A percentile compares a stretch with the other conserved stretches of the same genome.
These are phyloP conservation scores for Hypoxylon fuscum DNA, from an alignment of 495 filamentous ascomycete genomes.

Conservation along the genomic window DNA sequence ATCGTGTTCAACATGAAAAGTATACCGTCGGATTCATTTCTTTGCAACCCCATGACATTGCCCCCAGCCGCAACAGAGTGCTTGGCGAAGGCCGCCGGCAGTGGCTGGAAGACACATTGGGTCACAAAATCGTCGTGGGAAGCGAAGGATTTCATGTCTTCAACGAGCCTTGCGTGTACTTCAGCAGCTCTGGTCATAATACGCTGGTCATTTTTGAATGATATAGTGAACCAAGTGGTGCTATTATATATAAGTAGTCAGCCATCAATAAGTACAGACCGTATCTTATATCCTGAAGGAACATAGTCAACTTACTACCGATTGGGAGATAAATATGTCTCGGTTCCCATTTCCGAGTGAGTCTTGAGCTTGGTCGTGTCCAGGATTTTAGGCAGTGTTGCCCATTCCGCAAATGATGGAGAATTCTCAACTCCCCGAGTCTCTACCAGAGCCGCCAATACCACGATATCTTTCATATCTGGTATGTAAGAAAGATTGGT, in stretches of 20 bases:
- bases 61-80: constrained; percentile 57
- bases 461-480: neutral
- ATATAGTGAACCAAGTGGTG: constrained; percentile 42
- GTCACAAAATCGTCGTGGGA: constrained; percentile 48
- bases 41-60: constrained; percentile 62
- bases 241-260: constrained; percentile 17
- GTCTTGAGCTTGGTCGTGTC: constrained; percentile 35
- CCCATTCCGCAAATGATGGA: neutral
- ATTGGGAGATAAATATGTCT: neutral
- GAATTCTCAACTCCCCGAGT: neutral
- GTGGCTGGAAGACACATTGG: constrained; percentile 59
- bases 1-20: constrained; percentile 27
- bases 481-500: neutral
- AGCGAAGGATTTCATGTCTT: constrained; percentile 27
- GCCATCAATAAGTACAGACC: neutral
- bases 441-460: neutral
- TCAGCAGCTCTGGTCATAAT: constrained; percentile 35
- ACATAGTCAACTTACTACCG: constrained; percentile 29
- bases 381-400: constrained; percentile 23
- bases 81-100: constrained; percentile 50
- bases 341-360: constrained; percentile 21
- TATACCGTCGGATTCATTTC: constrained; percentile 43
- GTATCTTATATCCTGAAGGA: no score
- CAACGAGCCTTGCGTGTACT: constrained; percentile 35
- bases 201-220: constrained; percentile 40